Evolutionary conservation across 192 early-diverging fungal genomes (phyloP), one percentile per base, ranked within the genome.

Genomic region (Cetraspora pellucida): DNA sequence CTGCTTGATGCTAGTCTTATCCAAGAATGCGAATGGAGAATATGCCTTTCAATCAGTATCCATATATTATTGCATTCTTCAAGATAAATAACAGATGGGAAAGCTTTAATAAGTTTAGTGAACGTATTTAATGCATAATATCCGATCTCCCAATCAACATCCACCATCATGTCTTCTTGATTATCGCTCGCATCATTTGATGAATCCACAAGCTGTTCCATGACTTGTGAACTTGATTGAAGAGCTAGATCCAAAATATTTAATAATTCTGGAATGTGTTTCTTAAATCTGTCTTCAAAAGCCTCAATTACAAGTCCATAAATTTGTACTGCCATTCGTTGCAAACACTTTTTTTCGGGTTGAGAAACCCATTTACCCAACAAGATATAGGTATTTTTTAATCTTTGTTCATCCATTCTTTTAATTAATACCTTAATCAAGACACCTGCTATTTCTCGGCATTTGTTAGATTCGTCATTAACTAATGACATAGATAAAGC

Each of bases 1-100:
- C 92, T 84, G 19, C 89, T 85, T 0, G 90, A 81, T 10, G 93
- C 82, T 27, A 90, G 72, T 25, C 95, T 90, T 30, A 98, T 89
- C 97, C 96, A 99, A 1, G 89, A 81, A 66, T 98, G 97, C 25
- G 97, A 97, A 79, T 97, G 92, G 44, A 93, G 67, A 60, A 97
- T 79, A 47, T 94, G 88, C 17, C 82, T 77, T n/a, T 85, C 82
- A 2, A 92, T 81, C 63, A 87, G 70, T 23, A 74, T 79, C 96
- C 96, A 98, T 17, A 98, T 78, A 7, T 81, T 74, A 57, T 84
- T 84, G 19, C 84, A 83, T 6, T 82, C 78, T 14, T 70, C 64
- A 1, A 86, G 81, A 70, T 90, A 87, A 25, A 85, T 81, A 49
- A 82, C 58, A n/a, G 81, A 78, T 0, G 90, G 89, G 74, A 85